Conservation (phyloP, 331 rosid genomes). For the Malus hybrid region DNA sequence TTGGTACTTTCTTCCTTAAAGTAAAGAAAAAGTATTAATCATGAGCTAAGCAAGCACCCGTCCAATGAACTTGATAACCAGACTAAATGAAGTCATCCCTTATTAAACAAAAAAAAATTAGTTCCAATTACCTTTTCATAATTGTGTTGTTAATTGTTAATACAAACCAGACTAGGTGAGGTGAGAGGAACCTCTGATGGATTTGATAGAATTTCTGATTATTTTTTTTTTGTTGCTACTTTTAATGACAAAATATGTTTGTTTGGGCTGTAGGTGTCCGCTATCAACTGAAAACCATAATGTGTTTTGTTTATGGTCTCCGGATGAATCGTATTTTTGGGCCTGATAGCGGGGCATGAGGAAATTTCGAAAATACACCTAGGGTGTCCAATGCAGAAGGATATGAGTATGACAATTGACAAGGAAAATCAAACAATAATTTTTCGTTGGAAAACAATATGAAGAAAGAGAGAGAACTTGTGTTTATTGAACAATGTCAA, state of each 20-base stretch:
- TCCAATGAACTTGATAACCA: constrained; percentile 10
- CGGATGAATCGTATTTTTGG: not conserved
- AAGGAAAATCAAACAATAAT: too few species aligned
- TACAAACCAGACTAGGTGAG: not conserved
- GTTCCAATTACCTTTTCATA: not conserved
- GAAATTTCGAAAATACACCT: too few species aligned
- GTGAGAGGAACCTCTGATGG: not conserved
- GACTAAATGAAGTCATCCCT: constrained; percentile 1
- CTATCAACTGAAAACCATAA: not conserved
- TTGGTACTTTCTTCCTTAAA: constrained; percentile 26
- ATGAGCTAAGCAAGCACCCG: constrained; percentile 21
- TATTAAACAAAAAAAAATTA: constrained; percentile 7
- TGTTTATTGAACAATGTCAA: too few species aligned
- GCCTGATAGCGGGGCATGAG: not conserved
- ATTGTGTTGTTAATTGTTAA: constrained; percentile 1
- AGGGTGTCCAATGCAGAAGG: not conserved
- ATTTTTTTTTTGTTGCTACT: not conserved
- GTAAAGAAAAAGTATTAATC: constrained; percentile 14
- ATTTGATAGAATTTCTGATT: not conserved
- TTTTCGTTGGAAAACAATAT: too few species aligned
- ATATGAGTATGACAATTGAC: too few species aligned
- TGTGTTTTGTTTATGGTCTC: not conserved
- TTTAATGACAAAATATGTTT: not conserved
- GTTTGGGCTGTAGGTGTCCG: not conserved
- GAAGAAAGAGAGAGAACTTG: too few species aligned